These are phyloP conservation scores for Serendipita sp. DNA, from an alignment of 1,284 basidiomycete genomes.

Conservation along the genomic window DNA sequence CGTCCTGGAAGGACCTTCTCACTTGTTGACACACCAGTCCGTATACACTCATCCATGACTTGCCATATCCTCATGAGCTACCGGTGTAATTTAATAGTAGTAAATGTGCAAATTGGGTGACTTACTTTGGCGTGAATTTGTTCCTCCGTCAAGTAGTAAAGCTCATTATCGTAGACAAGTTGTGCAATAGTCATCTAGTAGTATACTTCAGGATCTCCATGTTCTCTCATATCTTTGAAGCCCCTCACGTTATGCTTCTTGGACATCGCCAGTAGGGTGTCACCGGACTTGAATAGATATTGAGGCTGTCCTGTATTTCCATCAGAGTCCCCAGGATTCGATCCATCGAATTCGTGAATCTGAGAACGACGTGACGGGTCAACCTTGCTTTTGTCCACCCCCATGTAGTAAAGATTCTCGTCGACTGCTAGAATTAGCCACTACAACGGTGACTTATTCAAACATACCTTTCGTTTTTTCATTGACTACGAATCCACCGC, in stretches of 20 bases:
- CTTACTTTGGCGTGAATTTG: conserved; percentile 63
- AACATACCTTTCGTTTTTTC: conserved; percentile 65
- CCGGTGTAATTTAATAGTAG: conserved; percentile 1
- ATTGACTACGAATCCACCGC: conserved; percentile 84
- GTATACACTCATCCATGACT: conserved; percentile 91
- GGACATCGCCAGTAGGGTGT: conserved; percentile 62
- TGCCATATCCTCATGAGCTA: conserved; percentile 71
- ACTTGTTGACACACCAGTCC: conserved; percentile 65
- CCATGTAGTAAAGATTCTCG: conserved; percentile 92
- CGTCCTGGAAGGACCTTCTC: conserved; percentile 76
- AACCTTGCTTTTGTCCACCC: conserved; percentile 75
- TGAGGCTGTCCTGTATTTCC: conserved; percentile 41
- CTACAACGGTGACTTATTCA: neutral
- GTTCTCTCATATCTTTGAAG: no score
- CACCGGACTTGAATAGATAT: conserved; percentile 73
- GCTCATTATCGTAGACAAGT: conserved; percentile 91
- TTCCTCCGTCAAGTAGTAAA: conserved; percentile 55
- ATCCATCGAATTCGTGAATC: conserved; percentile 36
- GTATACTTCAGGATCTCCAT: neutral
- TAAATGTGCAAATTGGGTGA: conserved; percentile 15
- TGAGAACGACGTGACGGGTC: conserved; percentile 67
- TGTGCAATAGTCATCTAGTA: conserved; percentile 79
- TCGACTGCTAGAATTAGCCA: conserved; percentile 37
- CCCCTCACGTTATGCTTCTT: conserved; percentile 64
- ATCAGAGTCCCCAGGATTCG: conserved; percentile 16